Base-by-base conservation (phyloP, 768 basidiomycete species). In the Trametes cingulata region DNA sequence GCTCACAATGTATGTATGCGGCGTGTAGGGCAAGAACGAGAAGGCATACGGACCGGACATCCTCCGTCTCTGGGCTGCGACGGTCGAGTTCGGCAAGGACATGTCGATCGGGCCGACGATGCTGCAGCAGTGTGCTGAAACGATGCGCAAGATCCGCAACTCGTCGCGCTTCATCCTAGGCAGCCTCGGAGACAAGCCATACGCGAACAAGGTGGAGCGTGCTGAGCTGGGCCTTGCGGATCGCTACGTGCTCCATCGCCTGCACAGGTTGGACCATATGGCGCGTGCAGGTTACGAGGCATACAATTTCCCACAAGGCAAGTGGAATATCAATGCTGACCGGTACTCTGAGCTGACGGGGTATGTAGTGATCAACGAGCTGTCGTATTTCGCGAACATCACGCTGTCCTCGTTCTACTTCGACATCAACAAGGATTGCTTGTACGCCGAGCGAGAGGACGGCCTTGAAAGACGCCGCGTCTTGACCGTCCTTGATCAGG, bases 341-440 rank as follows among this genome's bases (percentile, higher is more conserved):
- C n/a, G n/a, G n/a, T n/a, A n/a, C n/a, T n/a, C n/a, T n/a, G n/a
- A n/a, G n/a, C n/a, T n/a, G n/a, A n/a, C n/a, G n/a, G n/a, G n/a
- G n/a, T n/a, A n/a, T n/a, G 39, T 61, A 96, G 93, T 92, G 37
- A 80, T 91, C 65, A 85, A 78, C 54, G 77, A 89, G 9, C 72
- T 96, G 13, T 83, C 81, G 39, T 84, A 87, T 63, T 98, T 97
- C 64, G 83, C 86, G 27, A 93, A 93, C 67, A 80, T 86, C 59
- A 91, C 90, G 0, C 79, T 98, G 20, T 98, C 96, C 0, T 88
- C 93, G 0, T 75, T 96, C 33, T 98, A 98, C 73, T 92, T 98
- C 63, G 94, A 95, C 68, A 86, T 91, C 49, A 91, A 86, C 35
- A 97, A 97, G 72, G 96, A 98, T 72, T 81, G 82, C 45, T 75